Evolutionary conservation across 345 rosid genomes (phyloP).

Genomic region (Aethionema arabicum): DNA sequence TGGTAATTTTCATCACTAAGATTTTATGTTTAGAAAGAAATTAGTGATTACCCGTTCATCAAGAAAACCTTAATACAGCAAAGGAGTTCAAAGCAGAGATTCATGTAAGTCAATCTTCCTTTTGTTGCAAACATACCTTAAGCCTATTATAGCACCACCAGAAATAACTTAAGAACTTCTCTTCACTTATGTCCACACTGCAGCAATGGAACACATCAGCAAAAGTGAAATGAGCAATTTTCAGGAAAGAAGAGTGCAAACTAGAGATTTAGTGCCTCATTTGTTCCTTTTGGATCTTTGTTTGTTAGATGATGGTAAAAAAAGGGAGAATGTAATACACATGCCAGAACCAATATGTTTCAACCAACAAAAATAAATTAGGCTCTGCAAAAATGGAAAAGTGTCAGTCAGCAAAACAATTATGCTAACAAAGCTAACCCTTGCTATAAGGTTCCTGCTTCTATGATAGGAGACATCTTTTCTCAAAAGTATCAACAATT

Average conservation of each 20-base stretch:
- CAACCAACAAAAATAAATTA: neutral
- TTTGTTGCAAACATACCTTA: constrained; percentile 51
- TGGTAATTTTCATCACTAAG: neutral
- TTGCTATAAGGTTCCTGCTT: constrained; percentile 4
- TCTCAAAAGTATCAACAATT: neutral
- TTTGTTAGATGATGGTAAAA: neutral
- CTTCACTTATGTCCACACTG: constrained; percentile 83
- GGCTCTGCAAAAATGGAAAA: constrained; percentile 9
- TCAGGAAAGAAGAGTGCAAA: neutral
- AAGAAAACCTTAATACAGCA: neutral
- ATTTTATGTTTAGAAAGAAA: constrained; percentile 1
- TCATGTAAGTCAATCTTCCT: neutral
- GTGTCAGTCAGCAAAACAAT: neutral
- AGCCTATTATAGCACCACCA: constrained; percentile 97
- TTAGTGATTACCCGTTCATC: constrained; percentile 1
- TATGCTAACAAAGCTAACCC: neutral
- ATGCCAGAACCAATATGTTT: neutral
- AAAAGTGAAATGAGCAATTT: constrained; percentile 16
- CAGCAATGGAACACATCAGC: constrained; percentile 32
- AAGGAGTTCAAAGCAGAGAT: constrained; percentile 4
- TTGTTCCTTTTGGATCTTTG: neutral
- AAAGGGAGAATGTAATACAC: neutral
- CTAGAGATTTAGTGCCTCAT: neutral
- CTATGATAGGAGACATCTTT: neutral
- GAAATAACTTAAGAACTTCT: constrained; percentile 87